Percentiles rank a stretch among this genome's conserved stretches.
Conservation (phyloP, 1,139 yeast species). For the Protomyces macrosporus region DNA sequence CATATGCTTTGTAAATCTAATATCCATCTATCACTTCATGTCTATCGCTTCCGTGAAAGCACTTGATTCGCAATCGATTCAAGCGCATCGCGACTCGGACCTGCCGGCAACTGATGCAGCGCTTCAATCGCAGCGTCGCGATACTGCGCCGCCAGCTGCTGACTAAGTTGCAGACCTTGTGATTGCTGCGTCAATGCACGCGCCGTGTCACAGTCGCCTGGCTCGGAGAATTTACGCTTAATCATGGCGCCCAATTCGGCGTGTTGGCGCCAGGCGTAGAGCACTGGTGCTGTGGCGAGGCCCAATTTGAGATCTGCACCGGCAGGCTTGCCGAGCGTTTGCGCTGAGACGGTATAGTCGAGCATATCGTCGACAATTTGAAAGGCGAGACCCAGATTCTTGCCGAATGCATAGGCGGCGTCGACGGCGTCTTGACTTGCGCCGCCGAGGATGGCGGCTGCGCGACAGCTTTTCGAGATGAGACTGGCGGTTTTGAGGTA, state of each 20-base stretch:
- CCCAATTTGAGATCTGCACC: conserved; percentile 85
- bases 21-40: background rate
- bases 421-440: conserved; percentile 70
- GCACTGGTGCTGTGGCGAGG: conserved; percentile 92
- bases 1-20: background rate
- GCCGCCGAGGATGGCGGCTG: conserved; percentile 90
- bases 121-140: conserved; percentile 70
- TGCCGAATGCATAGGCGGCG: conserved; percentile 82
- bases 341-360: conserved; percentile 82
- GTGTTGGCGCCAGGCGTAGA: conserved; percentile 86
- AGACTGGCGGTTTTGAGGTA: conserved; percentile 90
- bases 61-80: conserved; percentile 79
- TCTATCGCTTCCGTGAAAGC: conserved; percentile 67
- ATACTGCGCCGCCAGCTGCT: conserved; percentile 68
- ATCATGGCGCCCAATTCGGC: conserved; percentile 82
- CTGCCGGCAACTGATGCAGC: conserved; percentile 65
- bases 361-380: conserved; percentile 95
- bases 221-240: conserved; percentile 68
- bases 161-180: conserved; percentile 72
- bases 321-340: conserved; percentile 85
- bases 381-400: conserved; percentile 89
- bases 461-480: conserved; percentile 91
- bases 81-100: conserved; percentile 83
- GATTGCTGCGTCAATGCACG: conserved; percentile 64
- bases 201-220: conserved; percentile 81